Base-by-base conservation (phyloP, 2,329 filamentous ascomycete genomes). In the Fusarium sp. region DNA sequence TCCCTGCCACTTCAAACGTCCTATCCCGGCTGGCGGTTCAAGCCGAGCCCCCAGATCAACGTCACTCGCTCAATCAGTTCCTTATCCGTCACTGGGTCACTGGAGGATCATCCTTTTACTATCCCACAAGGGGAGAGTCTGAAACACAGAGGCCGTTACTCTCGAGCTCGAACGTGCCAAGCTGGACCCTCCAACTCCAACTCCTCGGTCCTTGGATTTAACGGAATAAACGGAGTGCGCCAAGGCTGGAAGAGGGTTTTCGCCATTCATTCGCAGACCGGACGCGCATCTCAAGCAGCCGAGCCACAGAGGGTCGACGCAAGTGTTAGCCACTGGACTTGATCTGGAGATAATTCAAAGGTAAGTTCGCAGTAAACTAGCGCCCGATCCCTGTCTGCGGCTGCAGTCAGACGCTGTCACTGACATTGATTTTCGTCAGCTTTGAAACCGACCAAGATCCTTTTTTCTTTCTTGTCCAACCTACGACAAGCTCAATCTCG, bases 381-480 rank as follows among this genome's bases (percentile, higher is more conserved):
- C 53, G 55, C 53, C 58, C 46, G 48, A 69, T 28, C 68, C 69
- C 63, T 62, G 67, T 61, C 26, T 62, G 67, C 50, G 35, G 42
- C 58, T 61, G 52, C 67, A 50, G 53, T 63, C 69, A 55, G 37
- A 63, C 57, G 29, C 35, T 54, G 33, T 31, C 18, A 24, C 23
- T 56, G 55, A 38, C 56, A 52, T 48, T 68, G 63, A 70, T 65
- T 71, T 72, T 66, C 65, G 70, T 72, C 70, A 73, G 71, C 73
- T 75, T 72, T 63, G 60, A 59, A 62, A 62, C 58, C 43, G 63
- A 73, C 68, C 49, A 18, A 16, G 68, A 48, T 56, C 29, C 46
- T 42, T 28, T 55, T 55, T 58, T 58, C 52, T 67, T 58, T 49
- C 55, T 61, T 59, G 48, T 70, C 56, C 60, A 58, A 49, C 67